Base-by-base conservation (phyloP, 495 filamentous ascomycete species). In the Lichenothelia convexa region DNA sequence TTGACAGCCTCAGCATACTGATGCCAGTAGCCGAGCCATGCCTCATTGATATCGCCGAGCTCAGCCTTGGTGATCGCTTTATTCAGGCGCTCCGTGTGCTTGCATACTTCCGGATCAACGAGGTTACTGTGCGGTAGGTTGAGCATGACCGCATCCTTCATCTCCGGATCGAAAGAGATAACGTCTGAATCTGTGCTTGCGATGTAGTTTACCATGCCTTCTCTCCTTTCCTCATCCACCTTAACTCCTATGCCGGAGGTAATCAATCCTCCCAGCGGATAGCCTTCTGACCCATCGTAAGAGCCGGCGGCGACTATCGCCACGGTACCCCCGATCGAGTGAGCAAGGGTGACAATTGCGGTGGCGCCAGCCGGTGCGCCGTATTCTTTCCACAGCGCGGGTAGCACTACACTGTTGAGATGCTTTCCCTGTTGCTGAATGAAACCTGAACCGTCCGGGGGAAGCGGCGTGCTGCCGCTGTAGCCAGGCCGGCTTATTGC, bases 401-500 rank as follows among this genome's bases (percentile, higher is more conserved):
- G 53, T 4, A 61, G 40, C 36, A 57, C 45, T 20, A 16, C 27
- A 8, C 12, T 27, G 39, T 58, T 39, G 3, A 61, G 38, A 36
- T 49, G 55, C 15, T 30, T 43, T 6, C 45, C 56, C 17, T 52
- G 35, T 12, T 35, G 32, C 36, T 54, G 41, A 21, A 24, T 24
- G 29, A 43, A 56, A 24, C 40, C 40, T 11, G 3, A 20, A 18
- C 39, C 39, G 3, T 34, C 40, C 1, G 42, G 37, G 18, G 40
- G 21, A 16, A 51, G 27, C 3, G 45, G 45, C 1, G 48, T 49
- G 19, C 36, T 48, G 13, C 44, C 46, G 1, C 41, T 34, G 43
- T 59, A 59, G 34, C 55, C 46, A 0, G 58, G 58, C 12, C 56
- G 46, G 30, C 49, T 40, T 39, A 59, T 38, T n/a, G 55, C 39